Evolutionary conservation across 1,139 yeast genomes (phyloP).

Genomic region (Kluyveromyces sp.): DNA sequence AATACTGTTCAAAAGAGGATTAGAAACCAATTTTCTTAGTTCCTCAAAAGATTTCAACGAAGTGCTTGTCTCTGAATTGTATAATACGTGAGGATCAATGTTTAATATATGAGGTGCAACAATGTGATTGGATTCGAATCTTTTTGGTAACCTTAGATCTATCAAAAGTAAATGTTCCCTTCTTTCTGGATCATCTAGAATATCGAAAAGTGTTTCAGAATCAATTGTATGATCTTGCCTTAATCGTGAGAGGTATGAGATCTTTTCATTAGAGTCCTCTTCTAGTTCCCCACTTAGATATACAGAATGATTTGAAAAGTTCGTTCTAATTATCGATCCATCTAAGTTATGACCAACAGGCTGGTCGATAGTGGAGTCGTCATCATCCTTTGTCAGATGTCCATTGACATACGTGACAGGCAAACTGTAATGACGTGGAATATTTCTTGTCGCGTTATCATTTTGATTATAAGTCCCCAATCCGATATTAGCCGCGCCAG

Average conservation of each 20-base stretch:
- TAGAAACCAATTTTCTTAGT: slow-evolving; percentile 35
- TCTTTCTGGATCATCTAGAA: slow-evolving; percentile 5
- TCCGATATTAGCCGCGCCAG: not conserved
- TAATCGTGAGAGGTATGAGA: slow-evolving; percentile 19
- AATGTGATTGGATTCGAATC: slow-evolving; percentile 48
- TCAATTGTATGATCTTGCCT: slow-evolving; percentile 27
- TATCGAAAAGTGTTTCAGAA: slow-evolving; percentile 7
- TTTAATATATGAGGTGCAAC: slow-evolving; percentile 42
- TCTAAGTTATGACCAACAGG: slow-evolving; percentile 1
- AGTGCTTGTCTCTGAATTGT: slow-evolving; percentile 19
- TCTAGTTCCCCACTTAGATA: slow-evolving; percentile 27
- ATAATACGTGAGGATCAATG: slow-evolving; percentile 47
- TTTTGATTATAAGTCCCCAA: too few species aligned
- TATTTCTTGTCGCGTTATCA: not conserved
- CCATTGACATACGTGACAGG: not conserved
- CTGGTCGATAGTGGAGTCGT: too few species aligned
- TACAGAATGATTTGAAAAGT: slow-evolving; percentile 33
- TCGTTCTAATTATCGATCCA: slow-evolving; percentile 22
- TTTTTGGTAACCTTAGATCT: slow-evolving; percentile 47
- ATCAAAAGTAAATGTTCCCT: slow-evolving; percentile 36
- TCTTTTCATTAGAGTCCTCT: slow-evolving; percentile 18
- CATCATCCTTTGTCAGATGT: too few species aligned
- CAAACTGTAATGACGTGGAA: slow-evolving; percentile 1
- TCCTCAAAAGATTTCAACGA: slow-evolving; percentile 33
- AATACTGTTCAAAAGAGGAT: slow-evolving; percentile 38